These are phyloP conservation scores for Nitzschia sp. DNA, from an alignment of 108 stramenopile genomes.

Conservation along the genomic window DNA sequence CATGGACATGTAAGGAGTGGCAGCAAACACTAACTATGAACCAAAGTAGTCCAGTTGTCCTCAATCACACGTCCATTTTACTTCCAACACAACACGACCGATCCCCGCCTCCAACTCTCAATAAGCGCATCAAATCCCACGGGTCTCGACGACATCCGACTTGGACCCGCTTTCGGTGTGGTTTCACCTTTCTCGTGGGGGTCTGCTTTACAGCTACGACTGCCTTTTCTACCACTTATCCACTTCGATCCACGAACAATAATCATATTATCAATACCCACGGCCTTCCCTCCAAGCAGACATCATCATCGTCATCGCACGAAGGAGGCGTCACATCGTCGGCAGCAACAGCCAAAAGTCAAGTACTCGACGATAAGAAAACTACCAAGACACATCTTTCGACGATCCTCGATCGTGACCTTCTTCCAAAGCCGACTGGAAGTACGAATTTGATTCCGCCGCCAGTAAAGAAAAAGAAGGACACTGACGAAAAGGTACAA, in stretches of 20 bases:
- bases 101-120: no score
- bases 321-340: no score
- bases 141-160: neutral
- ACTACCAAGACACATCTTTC: no score
- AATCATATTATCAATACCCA: neutral
- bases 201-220: neutral
- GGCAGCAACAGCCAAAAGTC: no score
- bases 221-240: neutral
- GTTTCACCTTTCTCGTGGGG: neutral
- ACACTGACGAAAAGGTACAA: neutral
- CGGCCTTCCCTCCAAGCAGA: conserved; percentile 2
- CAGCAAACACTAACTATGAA: no score
- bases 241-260: neutral
- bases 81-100: no score
- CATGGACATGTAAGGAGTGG: no score
- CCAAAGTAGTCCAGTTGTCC: no score
- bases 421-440: neutral
- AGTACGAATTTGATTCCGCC: neutral
- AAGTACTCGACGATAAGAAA: no score
- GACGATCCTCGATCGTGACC: no score
- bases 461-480: neutral
- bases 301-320: neutral
- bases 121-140: no score
- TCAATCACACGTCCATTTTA: no score
- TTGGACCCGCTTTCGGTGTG: neutral